phyloP scores from a whole-genome alignment of 2,329 filamentous ascomycete species.

The Fusarium graminum region DNA sequence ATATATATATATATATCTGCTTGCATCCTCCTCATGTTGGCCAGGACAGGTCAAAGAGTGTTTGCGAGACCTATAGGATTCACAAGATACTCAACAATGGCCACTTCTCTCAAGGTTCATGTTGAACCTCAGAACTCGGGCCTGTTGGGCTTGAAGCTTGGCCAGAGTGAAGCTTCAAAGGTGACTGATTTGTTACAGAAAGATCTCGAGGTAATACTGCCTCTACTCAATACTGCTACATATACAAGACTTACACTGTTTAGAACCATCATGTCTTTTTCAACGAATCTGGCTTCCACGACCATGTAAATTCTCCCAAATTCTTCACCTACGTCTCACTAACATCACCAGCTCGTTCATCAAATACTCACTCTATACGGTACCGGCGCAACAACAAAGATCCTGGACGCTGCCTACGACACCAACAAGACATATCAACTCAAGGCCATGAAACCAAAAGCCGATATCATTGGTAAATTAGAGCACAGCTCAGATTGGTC shows the following conservation, averaged over 20 bases:
- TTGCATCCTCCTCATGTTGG: conserved; percentile 29
- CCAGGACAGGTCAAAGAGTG: conserved; percentile 22
- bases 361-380: conserved; percentile 82
- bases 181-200: conserved; percentile 78
- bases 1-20: conserved; percentile 7
- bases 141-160: conserved; percentile 62
- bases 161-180: conserved; percentile 70
- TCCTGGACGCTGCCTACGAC: conserved; percentile 74
- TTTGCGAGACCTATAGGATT: conserved; percentile 25
- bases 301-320: conserved; percentile 69
- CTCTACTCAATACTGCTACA: neutral
- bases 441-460: conserved; percentile 60
- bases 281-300: conserved; percentile 80
- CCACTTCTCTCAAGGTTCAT: conserved; percentile 62
- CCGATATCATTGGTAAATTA: conserved; percentile 67
- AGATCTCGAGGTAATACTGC: conserved; percentile 71
- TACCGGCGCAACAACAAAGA: conserved; percentile 72
- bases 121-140: conserved; percentile 65
- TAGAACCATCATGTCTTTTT: conserved; percentile 80
- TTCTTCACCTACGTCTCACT: neutral
- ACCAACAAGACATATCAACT: conserved; percentile 76
- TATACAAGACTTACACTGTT: conserved; percentile 8
- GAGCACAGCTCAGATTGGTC: conserved; percentile 66
- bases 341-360: conserved; percentile 70
- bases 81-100: conserved; percentile 53